Evolutionary conservation across 176 grass and related monocot genomes (phyloP).

Genomic region (Avena insularis): DNA sequence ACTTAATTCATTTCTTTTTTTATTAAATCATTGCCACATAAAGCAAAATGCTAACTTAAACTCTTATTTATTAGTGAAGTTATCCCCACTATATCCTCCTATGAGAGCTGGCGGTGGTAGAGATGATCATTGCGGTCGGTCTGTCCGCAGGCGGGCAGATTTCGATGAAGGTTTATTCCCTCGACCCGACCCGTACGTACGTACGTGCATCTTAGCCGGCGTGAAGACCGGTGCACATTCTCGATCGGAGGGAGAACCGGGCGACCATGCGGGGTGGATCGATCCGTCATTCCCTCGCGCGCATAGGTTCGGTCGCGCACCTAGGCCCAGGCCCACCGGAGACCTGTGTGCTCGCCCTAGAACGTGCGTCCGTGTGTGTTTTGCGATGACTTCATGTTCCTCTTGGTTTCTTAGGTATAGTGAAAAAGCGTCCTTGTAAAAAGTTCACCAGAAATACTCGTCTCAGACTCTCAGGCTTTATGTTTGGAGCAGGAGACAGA

Average conservation of each 20-base stretch:
- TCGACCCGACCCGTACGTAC: not conserved
- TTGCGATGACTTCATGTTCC: not conserved
- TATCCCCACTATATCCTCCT: too few relatives aligned
- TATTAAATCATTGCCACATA: too few relatives aligned
- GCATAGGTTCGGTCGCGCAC: too few relatives aligned
- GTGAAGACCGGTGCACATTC: not conserved
- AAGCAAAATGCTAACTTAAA: too few relatives aligned
- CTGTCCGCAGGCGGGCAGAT: not conserved
- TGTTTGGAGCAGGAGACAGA: not conserved
- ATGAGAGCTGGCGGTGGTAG: too few relatives aligned
- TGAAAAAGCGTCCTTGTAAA: not conserved
- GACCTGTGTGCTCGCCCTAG: too few relatives aligned
- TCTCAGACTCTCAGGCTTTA: not conserved
- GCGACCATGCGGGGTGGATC: not conserved
- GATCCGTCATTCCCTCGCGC: not conserved
- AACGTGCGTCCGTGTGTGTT: too few relatives aligned
- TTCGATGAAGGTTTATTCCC: not conserved
- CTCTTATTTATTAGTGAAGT: too few relatives aligned
- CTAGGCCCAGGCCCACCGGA: too few relatives aligned
- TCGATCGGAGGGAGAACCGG: not conserved
- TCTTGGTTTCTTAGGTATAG: too few relatives aligned
- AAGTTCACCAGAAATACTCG: not conserved
- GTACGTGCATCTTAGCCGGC: not conserved
- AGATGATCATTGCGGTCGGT: too few relatives aligned
- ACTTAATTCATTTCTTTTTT: too few relatives aligned